phyloP scores from a whole-genome alignment of 2,329 filamentous ascomycete genomes.

The Aspergillus puulaauensis region DNA sequence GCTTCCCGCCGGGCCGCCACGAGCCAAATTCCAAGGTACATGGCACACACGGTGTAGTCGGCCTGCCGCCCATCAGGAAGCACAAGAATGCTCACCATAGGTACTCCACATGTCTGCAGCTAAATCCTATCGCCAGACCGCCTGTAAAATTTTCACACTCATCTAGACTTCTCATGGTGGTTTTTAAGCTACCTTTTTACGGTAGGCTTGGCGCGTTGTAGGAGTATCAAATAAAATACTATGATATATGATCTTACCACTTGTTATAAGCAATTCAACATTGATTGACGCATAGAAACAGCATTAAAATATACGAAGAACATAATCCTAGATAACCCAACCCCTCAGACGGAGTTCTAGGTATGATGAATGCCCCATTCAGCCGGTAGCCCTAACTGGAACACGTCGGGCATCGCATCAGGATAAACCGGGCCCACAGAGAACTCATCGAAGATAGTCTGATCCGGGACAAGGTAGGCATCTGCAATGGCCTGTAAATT shows the following conservation, averaged over 20 bases:
- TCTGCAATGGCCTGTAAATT: background rate
- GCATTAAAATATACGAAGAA: background rate
- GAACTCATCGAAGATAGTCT: background rate
- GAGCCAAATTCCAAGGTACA: too few relatives aligned
- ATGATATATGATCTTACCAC: background rate
- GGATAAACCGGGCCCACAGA: background rate
- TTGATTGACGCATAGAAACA: background rate
- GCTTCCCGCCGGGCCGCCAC: too few relatives aligned
- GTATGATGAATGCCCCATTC: background rate
- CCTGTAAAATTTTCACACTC: background rate
- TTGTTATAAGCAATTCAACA: background rate
- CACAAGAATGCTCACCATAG: background rate
- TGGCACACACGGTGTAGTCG: background rate
- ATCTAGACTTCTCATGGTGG: background rate
- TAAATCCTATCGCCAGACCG: background rate
- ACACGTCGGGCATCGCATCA: background rate
- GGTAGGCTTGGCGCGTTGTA: background rate
- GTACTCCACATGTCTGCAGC: background rate
- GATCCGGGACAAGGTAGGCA: background rate
- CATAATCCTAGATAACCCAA: background rate
- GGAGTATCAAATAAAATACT: background rate
- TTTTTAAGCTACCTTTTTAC: background rate
- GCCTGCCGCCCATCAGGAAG: too few relatives aligned
- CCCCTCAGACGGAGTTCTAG: background rate
- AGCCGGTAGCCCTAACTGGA: background rate